Evolutionary conservation across 306 rosid genomes (phyloP).

Genomic region (Cucumis hystrix): DNA sequence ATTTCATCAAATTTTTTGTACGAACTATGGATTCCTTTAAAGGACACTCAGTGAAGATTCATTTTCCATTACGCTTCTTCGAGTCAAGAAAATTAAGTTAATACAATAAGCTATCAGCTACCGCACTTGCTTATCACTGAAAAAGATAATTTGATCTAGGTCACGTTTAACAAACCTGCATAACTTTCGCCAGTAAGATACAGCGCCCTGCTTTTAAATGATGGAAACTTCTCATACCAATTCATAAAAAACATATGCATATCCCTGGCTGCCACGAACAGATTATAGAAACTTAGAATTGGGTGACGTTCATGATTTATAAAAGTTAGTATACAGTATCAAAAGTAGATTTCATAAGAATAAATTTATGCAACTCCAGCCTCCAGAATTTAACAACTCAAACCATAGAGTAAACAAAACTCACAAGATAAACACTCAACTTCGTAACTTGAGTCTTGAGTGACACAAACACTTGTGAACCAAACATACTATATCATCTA

Average conservation of each 20-base stretch:
- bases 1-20: not conserved
- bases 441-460: not conserved
- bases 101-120: not conserved
- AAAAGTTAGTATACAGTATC: not conserved
- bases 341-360: no score
- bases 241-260: conserved; percentile 49
- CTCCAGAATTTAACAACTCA: no score
- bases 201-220: conserved; percentile 45
- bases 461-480: not conserved
- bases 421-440: not conserved
- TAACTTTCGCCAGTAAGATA: conserved; percentile 93
- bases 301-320: not conserved
- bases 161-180: conserved; percentile 42
- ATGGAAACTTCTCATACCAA: conserved; percentile 80
- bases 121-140: not conserved
- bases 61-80: not conserved
- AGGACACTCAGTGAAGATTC: not conserved
- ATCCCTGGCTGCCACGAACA: conserved; percentile 56
- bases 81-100: not conserved
- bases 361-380: no score
- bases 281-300: not conserved
- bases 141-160: not conserved
- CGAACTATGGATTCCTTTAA: not conserved
- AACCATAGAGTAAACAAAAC: not conserved
- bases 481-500: not conserved